These are phyloP conservation scores for Verticillium tricorpus DNA, from an alignment of 2,329 filamentous ascomycete genomes.

Conservation along the genomic window DNA sequence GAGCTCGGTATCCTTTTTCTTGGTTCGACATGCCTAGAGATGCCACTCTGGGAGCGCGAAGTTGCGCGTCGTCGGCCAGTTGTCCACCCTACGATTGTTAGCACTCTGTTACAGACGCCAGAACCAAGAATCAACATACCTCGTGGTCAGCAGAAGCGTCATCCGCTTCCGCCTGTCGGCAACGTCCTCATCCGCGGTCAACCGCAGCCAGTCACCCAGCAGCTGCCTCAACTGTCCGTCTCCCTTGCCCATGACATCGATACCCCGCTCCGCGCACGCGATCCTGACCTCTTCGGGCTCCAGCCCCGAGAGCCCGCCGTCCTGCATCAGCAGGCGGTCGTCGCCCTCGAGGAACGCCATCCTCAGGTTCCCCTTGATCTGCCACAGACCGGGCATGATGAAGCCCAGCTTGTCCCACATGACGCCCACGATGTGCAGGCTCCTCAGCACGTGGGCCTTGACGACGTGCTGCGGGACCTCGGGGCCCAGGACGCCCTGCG, in stretches of 20 bases:
- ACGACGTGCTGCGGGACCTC: slow-evolving; percentile 16
- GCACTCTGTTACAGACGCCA: slow-evolving; percentile 1
- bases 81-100: slow-evolving; percentile 25
- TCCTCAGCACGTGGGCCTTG: slow-evolving; percentile 32
- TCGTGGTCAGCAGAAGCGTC: slow-evolving; percentile 35
- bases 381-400: slow-evolving; percentile 47
- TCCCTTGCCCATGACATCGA: slow-evolving; percentile 51
- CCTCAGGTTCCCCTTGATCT: slow-evolving; percentile 44
- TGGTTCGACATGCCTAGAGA: slow-evolving; percentile 17
- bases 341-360: slow-evolving; percentile 65
- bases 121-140: slow-evolving; percentile 22
- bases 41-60: slow-evolving; percentile 38
- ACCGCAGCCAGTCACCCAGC: slow-evolving; percentile 44
- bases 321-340: slow-evolving; percentile 60
- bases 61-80: slow-evolving; percentile 35
- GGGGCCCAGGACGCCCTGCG: slow-evolving; percentile 29
- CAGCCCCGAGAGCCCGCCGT: slow-evolving; percentile 57
- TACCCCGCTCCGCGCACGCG: slow-evolving; percentile 67
- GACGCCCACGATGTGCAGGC: slow-evolving; percentile 38
- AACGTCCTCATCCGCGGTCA: slow-evolving; percentile 32
- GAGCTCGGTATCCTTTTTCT: not conserved
- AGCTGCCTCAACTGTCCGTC: slow-evolving; percentile 49
- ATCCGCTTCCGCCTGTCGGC: slow-evolving; percentile 32
- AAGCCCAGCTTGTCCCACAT: slow-evolving; percentile 48
- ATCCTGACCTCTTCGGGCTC: slow-evolving; percentile 60